phyloP scores from a whole-genome alignment of 805 yeast species.

The Ogataea polymorpha region DNA sequence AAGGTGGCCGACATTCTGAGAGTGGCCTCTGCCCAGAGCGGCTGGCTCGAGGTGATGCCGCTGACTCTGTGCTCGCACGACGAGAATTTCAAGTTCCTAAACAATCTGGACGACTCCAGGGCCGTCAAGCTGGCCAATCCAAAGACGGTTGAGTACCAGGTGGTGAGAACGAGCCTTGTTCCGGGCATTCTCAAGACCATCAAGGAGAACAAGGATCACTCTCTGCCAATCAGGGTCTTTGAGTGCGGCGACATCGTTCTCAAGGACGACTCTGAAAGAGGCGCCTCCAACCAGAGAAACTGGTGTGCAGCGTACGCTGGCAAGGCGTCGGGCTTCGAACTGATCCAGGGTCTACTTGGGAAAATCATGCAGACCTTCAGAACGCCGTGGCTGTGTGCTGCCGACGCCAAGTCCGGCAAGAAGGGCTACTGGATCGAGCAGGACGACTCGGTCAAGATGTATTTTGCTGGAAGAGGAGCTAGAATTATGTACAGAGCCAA shows the following conservation, averaged over 20 bases:
- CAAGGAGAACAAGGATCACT: conserved; percentile 92
- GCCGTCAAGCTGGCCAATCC: conserved; percentile 95
- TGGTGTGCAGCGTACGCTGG: conserved; percentile 96
- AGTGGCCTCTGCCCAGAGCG: conserved; percentile 86
- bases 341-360: conserved; percentile 90
- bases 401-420: conserved; percentile 45
- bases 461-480: conserved; percentile 98
- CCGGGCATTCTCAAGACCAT: conserved; percentile 96
- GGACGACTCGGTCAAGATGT: conserved; percentile 63
- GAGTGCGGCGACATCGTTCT: conserved; percentile 94
- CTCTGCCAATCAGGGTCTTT: conserved; percentile 91
- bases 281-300: conserved; percentile 86
- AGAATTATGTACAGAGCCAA: conserved; percentile 69
- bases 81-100: conserved; percentile 88
- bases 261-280: conserved; percentile 82
- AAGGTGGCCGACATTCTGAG: conserved; percentile 88
- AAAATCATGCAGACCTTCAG: conserved; percentile 95
- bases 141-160: conserved; percentile 94
- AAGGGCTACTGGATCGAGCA: conserved; percentile 90
- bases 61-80: conserved; percentile 94
- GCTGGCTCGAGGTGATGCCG: conserved; percentile 95
- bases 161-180: conserved; percentile 88
- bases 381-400: conserved; percentile 64
- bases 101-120: conserved; percentile 61
- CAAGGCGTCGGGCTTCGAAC: conserved; percentile 92